phyloP scores from a whole-genome alignment of 768 basidiomycete genomes.

The Russula foetens region DNA sequence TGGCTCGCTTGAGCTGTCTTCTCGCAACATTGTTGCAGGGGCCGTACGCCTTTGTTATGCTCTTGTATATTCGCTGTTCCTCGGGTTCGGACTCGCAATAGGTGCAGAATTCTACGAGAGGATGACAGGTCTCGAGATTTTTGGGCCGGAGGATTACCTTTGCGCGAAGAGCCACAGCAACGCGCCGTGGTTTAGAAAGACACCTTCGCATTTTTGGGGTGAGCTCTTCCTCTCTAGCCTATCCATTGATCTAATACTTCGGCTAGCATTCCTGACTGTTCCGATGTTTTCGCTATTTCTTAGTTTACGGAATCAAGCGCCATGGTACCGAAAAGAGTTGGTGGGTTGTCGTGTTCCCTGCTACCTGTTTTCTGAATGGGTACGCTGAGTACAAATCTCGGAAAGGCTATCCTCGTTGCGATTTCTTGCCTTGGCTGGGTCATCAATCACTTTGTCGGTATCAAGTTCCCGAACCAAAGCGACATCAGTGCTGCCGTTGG shows the following conservation, averaged over 20 bases:
- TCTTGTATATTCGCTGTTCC: slow-evolving; percentile 67
- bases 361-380: neutral
- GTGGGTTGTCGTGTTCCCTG: slow-evolving; percentile 28
- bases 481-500: slow-evolving; percentile 78
- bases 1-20: slow-evolving; percentile 71
- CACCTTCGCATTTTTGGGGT: slow-evolving; percentile 70
- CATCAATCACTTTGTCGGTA: slow-evolving; percentile 62
- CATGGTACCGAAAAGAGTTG: slow-evolving; percentile 48
- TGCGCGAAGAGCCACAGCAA: slow-evolving; percentile 51
- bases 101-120: slow-evolving; percentile 61
- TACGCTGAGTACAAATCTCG: neutral
- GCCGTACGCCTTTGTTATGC: slow-evolving; percentile 77
- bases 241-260: neutral
- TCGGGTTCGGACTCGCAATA: slow-evolving; percentile 77
- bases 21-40: slow-evolving; percentile 77
- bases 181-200: slow-evolving; percentile 68
- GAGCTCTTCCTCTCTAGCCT: neutral
- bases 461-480: slow-evolving; percentile 53
- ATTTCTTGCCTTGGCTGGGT: slow-evolving; percentile 70
- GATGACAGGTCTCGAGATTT: slow-evolving; percentile 36
- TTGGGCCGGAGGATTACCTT: slow-evolving; percentile 51
- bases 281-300: slow-evolving; percentile 62
- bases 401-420: slow-evolving; percentile 43
- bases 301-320: slow-evolving; percentile 57
- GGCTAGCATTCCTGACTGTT: slow-evolving; percentile 57